Evolutionary conservation across 2,329 filamentous ascomycete species (phyloP).

Genomic region (Zymoseptoria crescenta): DNA sequence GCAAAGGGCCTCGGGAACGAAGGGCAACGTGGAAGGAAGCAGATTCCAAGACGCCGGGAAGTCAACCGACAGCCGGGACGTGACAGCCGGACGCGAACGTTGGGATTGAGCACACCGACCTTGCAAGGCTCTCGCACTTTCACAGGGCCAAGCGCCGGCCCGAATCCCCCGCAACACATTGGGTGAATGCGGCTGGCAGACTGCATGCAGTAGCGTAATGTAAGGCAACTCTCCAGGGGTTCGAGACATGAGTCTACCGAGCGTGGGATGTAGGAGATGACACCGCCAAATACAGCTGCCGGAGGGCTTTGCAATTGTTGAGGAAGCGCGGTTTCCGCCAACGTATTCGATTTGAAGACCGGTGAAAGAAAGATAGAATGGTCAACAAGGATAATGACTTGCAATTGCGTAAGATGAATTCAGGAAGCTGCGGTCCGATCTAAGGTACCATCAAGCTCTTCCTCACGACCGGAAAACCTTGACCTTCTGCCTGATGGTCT

Average conservation of each 20-base stretch:
- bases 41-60: not conserved
- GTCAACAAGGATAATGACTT: not conserved
- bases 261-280: not conserved
- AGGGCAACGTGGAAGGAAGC: not conserved
- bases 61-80: not conserved
- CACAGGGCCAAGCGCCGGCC: not conserved
- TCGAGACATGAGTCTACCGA: not conserved
- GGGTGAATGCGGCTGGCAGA: not conserved
- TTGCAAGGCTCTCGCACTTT: not conserved
- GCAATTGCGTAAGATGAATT: not conserved
- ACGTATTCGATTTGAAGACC: not conserved
- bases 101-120: not conserved
- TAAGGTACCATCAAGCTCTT: not conserved
- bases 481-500: slow-evolving; percentile 39
- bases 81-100: not conserved
- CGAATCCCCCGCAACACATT: not conserved
- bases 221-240: not conserved
- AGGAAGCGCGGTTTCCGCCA: not conserved
- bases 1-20: not conserved
- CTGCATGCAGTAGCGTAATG: not conserved
- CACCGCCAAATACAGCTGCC: not conserved
- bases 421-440: not conserved
- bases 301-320: not conserved
- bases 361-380: not conserved
- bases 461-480: slow-evolving; percentile 23